Evolutionary conservation across 2,329 filamentous ascomycete genomes (phyloP).

Genomic region (Fragosphaeria purpurea): DNA sequence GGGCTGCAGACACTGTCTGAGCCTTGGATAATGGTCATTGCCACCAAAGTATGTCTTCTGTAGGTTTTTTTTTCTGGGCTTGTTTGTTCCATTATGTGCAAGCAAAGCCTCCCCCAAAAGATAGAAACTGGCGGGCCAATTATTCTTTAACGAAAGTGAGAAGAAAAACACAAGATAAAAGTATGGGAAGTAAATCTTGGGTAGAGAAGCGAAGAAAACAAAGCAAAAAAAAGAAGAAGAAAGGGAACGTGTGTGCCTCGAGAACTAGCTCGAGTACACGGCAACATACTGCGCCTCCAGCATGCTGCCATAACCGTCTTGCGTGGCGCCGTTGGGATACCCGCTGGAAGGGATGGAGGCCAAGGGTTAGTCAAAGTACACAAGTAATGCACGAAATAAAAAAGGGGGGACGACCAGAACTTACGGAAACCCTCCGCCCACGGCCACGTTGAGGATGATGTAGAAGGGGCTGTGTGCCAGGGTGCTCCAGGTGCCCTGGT

Average conservation of each 20-base stretch:
- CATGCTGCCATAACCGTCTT: conserved; percentile 17
- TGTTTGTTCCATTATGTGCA: too few species aligned
- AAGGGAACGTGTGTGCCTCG: neutral
- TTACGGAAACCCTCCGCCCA: conserved; percentile 38
- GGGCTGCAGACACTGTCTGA: too few species aligned
- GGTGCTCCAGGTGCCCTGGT: conserved; percentile 32
- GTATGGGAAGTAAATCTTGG: neutral
- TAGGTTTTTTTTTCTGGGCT: too few species aligned
- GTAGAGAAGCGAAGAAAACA: neutral
- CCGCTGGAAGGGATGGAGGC: conserved; percentile 25
- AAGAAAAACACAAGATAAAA: neutral
- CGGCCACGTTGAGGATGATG: conserved; percentile 42
- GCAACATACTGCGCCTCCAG: conserved; percentile 21
- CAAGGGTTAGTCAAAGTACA: neutral
- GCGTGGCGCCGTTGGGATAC: conserved; percentile 25
- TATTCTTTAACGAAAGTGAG: neutral
- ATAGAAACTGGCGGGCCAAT: too few species aligned
- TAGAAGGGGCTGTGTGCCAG: conserved; percentile 38
- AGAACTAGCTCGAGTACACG: conserved; percentile 13
- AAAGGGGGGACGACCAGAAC: conserved; percentile 15
- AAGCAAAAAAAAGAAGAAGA: neutral
- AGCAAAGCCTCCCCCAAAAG: too few species aligned
- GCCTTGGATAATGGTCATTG: too few species aligned
- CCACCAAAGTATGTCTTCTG: too few species aligned
- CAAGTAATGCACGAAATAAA: neutral